Conservation (phyloP, 768 basidiomycete genomes). For the Boletellus emodensis region DNA sequence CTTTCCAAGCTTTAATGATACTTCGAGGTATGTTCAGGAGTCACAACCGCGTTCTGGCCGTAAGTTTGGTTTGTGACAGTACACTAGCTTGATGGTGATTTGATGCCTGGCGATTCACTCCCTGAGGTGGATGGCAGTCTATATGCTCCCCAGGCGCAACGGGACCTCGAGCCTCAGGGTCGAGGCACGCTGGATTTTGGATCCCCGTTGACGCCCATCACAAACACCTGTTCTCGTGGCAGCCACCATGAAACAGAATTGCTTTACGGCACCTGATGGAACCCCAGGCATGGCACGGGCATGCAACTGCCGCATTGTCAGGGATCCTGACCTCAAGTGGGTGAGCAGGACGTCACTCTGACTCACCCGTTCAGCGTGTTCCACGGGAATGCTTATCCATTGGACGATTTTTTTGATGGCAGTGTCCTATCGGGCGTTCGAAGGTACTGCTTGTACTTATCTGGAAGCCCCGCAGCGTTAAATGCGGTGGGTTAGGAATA, state of each 20-base stretch:
- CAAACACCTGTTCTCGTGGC: background rate
- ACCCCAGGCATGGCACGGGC: constrained; percentile 1
- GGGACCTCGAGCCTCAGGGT: constrained; percentile 19
- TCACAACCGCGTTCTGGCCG: constrained; percentile 1
- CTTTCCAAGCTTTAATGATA: constrained; percentile 8
- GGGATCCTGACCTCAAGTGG: background rate
- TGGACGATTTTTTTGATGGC: constrained; percentile 9
- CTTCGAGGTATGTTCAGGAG: background rate
- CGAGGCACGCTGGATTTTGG: constrained; percentile 6
- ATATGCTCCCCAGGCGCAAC: constrained; percentile 10
- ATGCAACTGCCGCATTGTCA: constrained; percentile 17
- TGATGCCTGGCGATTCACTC: constrained; percentile 3
- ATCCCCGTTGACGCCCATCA: constrained; percentile 11
- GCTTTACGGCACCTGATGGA: constrained; percentile 3
- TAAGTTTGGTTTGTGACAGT: background rate
- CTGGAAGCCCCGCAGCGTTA: background rate
- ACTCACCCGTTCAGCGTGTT: constrained; percentile 19
- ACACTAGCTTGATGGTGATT: background rate
- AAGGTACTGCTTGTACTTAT: constrained; percentile 2
- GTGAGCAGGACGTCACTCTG: constrained; percentile 8
- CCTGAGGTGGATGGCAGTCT: constrained; percentile 4
- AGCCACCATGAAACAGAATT: background rate
- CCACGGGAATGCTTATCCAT: constrained; percentile 5
- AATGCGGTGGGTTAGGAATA: background rate
- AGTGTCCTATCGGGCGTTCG: background rate